Base-by-base conservation (phyloP, 1,139 yeast species). In the Candida sp. region DNA sequence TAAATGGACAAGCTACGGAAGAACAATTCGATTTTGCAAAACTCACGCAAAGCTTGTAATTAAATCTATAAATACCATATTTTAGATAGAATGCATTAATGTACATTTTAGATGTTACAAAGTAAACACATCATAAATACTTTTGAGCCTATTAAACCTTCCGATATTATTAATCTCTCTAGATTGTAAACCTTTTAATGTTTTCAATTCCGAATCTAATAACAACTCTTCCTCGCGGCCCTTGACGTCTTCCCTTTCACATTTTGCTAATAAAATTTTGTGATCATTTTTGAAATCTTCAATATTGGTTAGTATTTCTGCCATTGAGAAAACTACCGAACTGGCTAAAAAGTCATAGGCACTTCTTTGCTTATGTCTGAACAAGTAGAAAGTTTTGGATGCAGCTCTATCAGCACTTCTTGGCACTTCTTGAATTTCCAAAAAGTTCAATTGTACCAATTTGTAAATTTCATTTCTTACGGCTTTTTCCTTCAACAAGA, bases 331-430 rank as follows among this genome's bases (percentile, higher is more conserved):
- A 23, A 64, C 49, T 32, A 73, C 50, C 2, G 74, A 58, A 42
- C 65, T 62, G 22, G 56, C 51, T 39, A 73, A 55, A 46, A 58
- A 66, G 46, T 82, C 80, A 70, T 81, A 82, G 51, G 86, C 75
- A 32, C 83, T 56, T 45, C 77, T 77, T 45, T 82, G 82, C 43
- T 81, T 81, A 53, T 84, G 87, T 59, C 89, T 79, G 75, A 89
- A 93, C 39, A 93, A 75, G 58, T 82, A 93, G 38, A 86, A 85
- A 1, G 97, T 85, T 53, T 95, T 82, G 36, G 89, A 83, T 0
- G 98, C 97, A 2, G 96, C 93, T 50, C 99, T 76, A 61, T 91
- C 98, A 29, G 84, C 85, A 32, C 96, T 85, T 57, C 95, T 79
- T 6, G 99, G 98, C 29, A 93, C 87, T 66, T 95, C 99, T 62